Evolutionary conservation across 2,329 filamentous ascomycete species (phyloP).

Genomic region (Epichloe gansuensis): DNA sequence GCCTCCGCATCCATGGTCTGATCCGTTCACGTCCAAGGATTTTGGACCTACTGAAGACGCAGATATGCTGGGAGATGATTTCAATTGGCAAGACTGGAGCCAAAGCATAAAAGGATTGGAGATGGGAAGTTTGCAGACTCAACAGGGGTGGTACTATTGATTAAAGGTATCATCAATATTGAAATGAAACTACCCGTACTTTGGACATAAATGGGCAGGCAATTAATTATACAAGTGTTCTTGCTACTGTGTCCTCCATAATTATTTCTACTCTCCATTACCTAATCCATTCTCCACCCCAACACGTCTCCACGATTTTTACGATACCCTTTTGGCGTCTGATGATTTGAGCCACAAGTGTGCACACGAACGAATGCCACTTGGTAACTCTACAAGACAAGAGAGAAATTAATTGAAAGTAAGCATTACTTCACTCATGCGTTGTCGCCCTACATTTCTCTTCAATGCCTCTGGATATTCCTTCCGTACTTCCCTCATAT

Average conservation of each 20-base stretch:
- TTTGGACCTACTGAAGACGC: constrained; percentile 20
- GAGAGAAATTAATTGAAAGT: too few relatives aligned
- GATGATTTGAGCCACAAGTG: background rate
- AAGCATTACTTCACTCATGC: too few relatives aligned
- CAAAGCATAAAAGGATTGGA: constrained; percentile 28
- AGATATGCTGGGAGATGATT: constrained; percentile 30
- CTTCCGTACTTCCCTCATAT: too few relatives aligned
- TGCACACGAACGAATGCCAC: too few relatives aligned
- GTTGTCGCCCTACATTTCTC: too few relatives aligned
- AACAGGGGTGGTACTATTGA: constrained; percentile 12
- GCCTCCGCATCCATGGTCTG: constrained; percentile 31
- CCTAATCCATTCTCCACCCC: too few relatives aligned
- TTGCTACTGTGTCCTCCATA: too few relatives aligned
- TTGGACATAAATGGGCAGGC: too few relatives aligned
- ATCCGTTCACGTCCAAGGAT: constrained; percentile 19
- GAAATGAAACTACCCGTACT: background rate
- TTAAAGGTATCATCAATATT: background rate
- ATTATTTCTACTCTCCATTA: too few relatives aligned
- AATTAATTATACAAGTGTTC: background rate
- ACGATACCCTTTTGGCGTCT: background rate
- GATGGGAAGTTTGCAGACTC: constrained; percentile 17
- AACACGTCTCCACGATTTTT: background rate
- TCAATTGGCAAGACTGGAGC: constrained; percentile 39
- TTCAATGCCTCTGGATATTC: too few relatives aligned
- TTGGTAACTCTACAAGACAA: too few relatives aligned